A percentile compares a stretch with the other conserved stretches of the same genome.
Conservation (phyloP, 2,329 filamentous ascomycete genomes). For the Fusarium clavum region DNA sequence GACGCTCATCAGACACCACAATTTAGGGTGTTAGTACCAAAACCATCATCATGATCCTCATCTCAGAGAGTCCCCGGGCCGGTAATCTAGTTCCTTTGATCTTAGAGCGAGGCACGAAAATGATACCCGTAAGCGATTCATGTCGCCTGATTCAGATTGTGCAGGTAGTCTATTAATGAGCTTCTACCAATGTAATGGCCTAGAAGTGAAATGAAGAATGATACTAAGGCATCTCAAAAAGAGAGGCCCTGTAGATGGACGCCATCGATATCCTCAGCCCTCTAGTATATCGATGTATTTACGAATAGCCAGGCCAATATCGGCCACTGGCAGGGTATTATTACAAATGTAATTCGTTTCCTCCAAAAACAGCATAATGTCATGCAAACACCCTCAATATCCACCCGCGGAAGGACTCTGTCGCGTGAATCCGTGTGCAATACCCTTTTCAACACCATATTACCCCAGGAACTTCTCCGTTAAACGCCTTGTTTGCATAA, state of each 20-base stretch:
- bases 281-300: slow-evolving; percentile 21
- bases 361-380: slow-evolving; percentile 28
- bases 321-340: slow-evolving; percentile 45
- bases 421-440: slow-evolving; percentile 4
- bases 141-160: neutral
- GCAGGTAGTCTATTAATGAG: neutral
- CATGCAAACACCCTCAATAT: slow-evolving; percentile 25
- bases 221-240: neutral
- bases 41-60: neutral
- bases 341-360: slow-evolving; percentile 39
- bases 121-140: neutral
- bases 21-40: no score
- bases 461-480: slow-evolving; percentile 3
- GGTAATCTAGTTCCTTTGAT: slow-evolving; percentile 13
- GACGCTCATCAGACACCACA: no score
- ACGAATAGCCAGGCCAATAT: slow-evolving; percentile 36
- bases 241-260: neutral
- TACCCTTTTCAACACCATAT: slow-evolving; percentile 7
- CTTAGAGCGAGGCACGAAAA: neutral
- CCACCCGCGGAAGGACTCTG: slow-evolving; percentile 27
- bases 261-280: neutral
- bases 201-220: neutral
- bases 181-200: neutral
- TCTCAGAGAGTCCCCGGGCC: slow-evolving; percentile 27
- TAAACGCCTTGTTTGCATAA: slow-evolving; percentile 24